Percentiles rank a stretch among this genome's conserved stretches.
Conservation (phyloP, 495 filamentous ascomycete genomes). For the Podospora bellae-mahoneyi region DNA sequence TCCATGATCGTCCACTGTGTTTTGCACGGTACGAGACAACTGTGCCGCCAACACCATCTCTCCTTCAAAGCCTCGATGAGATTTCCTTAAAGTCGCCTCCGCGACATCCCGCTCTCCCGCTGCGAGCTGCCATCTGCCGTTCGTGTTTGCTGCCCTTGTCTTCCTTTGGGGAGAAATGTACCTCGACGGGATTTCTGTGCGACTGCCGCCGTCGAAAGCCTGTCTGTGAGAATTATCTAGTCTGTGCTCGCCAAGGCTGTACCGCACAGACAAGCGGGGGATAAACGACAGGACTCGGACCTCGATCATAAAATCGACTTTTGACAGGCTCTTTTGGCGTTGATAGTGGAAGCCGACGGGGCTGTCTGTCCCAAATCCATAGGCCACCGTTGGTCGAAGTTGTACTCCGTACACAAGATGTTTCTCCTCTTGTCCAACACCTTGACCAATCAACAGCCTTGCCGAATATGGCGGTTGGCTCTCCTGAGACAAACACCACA, state of each 20-base stretch:
- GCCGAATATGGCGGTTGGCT: constrained; percentile 11
- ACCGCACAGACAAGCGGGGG: constrained; percentile 17
- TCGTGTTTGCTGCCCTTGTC: constrained; percentile 1
- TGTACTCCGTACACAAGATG: constrained; percentile 10
- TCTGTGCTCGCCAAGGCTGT: constrained; percentile 5
- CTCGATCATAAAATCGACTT: background rate
- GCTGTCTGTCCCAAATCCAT: background rate
- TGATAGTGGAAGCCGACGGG: background rate
- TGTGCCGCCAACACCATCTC: background rate
- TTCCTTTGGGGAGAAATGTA: background rate
- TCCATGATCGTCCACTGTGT: background rate
- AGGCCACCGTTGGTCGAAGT: background rate
- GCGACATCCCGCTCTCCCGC: background rate
- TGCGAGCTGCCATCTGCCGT: background rate
- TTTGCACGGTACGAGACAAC: background rate
- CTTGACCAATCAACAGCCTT: constrained; percentile 19
- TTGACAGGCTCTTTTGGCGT: background rate
- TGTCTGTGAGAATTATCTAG: background rate
- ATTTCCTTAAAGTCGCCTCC: background rate
- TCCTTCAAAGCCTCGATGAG: background rate
- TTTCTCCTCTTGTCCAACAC: background rate
- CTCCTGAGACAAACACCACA: constrained; percentile 23
- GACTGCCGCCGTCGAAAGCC: background rate
- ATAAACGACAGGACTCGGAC: constrained; percentile 2
- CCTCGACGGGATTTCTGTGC: background rate